Base-by-base conservation (phyloP, 352 stramenopile species). In the Globisporangium spinosum region DNA sequence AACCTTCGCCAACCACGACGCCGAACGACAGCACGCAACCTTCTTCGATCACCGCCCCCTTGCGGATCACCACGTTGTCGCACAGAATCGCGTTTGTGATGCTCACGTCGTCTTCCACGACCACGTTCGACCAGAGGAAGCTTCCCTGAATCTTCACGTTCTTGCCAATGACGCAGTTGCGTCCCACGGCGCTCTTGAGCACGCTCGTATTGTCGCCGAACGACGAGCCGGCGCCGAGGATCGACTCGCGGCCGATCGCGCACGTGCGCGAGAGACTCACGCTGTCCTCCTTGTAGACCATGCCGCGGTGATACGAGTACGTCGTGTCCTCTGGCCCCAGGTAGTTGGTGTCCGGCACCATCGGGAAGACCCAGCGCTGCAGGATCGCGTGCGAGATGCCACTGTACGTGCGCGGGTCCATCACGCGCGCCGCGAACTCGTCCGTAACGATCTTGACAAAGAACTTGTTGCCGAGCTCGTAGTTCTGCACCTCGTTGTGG, bases 391-490 rank as follows among this genome's bases (percentile, higher is more conserved):
- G 82, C 20, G 89, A 97, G 58, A 99, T 90, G 58, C 89, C 85
- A 32, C 92, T 82, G 80, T 99, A 99, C 34, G 93, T 98, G 49
- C 91, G 79, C 43, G 95, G 95, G 76, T 98, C 96, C 67, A 98
- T 89, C 25, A 98, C 87, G n/a, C 95, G 78, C 27, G 94, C 95
- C 0, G 96, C 96, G 81, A 99, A 99, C 64, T 91, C 88, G 51
- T 95, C 91, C 45, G 80, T 84, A 3, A 99, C 76, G 15, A 99
- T 78, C 70, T 98, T 90, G 8, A 86, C 93, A 63, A 97, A 98
- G 62, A 99, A 98, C 58, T 98, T 96, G 61, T 98, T 98, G 70
- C 98, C 97, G 51, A 99, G 80, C 66, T 99, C 97, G 74, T 98
- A 97, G 82, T 99, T 99, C 40, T 97, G 93, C 51, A 98, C 97